Evolutionary conservation across 2,329 filamentous ascomycete genomes (phyloP), one percentile per base, ranked within the genome.

Genomic region (Cladosporium sp.): DNA sequence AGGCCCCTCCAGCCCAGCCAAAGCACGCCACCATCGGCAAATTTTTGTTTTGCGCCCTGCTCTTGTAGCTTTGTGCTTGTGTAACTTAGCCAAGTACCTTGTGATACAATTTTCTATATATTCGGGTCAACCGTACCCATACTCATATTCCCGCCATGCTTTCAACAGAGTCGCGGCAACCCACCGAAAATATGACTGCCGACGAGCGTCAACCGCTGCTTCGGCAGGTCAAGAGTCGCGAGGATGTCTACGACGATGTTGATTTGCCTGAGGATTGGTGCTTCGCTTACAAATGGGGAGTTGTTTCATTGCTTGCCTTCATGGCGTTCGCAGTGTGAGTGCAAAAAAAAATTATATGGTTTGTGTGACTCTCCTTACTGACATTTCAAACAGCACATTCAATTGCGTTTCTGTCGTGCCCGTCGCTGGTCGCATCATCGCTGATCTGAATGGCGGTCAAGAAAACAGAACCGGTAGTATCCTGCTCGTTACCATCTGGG

Each of bases 311-410:
- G 30, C 67, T 82, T 22, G 74, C 75, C 16, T 68, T 76, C 43
- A 78, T 76, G 71, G 73, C 76, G 0, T 82, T 81, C 53, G 78
- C 76, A 0, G 77, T 81, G 76, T 80, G 70, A 45, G 57, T 52
- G 2, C 13, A 19, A 18, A 6, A 11, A 20, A 8, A 5, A 30
- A 3, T 7, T 16, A n/a, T n/a, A n/a, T n/a, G n/a, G n/a, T n/a
- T n/a, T n/a, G n/a, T n/a, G n/a, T n/a, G n/a, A n/a, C n/a, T n/a
- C n/a, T n/a, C n/a, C n/a, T 38, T 16, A 12, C 7, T 30, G 15
- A 16, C 19, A 25, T 9, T 7, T 16, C 30, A 32, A 33, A 43
- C 41, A 61, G 59, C 20, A 65, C 62, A 12, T 64, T 64, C 50
- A 65, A 60, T 12, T 65, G 62, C 42, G 63, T 65, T 42, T 59